Conservation (phyloP, 2,329 filamentous ascomycete genomes). For the Camillea tinctor region DNA sequence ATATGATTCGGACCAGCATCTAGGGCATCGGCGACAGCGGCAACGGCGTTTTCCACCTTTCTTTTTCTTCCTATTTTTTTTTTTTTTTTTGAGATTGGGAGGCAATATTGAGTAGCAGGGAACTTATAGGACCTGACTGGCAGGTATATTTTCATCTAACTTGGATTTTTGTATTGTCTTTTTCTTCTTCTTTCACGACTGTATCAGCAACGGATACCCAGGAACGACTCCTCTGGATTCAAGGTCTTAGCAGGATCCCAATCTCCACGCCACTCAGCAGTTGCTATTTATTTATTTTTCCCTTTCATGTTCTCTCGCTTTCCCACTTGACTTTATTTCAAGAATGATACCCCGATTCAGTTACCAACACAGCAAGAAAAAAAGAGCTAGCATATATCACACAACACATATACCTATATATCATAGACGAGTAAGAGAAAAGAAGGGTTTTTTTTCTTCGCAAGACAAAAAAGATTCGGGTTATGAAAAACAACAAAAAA, state of each 20-base stretch:
- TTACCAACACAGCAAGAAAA: neutral
- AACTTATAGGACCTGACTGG: neutral
- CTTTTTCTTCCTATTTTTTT: too few species aligned
- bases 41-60: constrained; percentile 20
- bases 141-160: constrained; percentile 5
- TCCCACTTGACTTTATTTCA: neutral
- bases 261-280: constrained; percentile 8
- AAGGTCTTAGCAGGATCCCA: constrained; percentile 3
- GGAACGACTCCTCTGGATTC: constrained; percentile 7
- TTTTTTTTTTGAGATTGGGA: constrained; percentile 4
- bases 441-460: neutral
- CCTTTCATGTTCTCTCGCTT: neutral
- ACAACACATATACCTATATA: neutral
- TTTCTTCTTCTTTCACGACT: constrained; percentile 5
- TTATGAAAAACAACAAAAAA: neutral
- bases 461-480: neutral
- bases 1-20: constrained; percentile 1
- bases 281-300: constrained; percentile 2
- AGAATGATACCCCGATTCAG: neutral
- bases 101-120: constrained; percentile 4
- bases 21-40: constrained; percentile 11
- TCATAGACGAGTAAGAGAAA: neutral
- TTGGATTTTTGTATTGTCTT: constrained; percentile 3
- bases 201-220: constrained; percentile 15
- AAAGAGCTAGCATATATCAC: neutral